Base-by-base conservation (phyloP, 176 grass and related monocot genomes). In the Phoenix roebelenii region DNA sequence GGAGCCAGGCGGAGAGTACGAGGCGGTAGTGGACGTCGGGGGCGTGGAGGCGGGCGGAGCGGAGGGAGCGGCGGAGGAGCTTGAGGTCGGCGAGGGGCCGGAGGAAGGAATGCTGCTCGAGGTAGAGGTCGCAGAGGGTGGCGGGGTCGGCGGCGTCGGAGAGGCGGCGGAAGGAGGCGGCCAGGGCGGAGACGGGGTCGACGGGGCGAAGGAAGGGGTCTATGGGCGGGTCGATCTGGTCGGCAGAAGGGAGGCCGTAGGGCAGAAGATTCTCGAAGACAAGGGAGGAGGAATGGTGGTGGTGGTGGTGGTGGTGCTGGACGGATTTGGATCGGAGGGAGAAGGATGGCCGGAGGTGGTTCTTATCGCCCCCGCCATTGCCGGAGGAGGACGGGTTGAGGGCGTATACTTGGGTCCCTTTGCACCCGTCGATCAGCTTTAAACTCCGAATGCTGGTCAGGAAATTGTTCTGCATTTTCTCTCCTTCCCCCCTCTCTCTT, bases 371-470 rank as follows among this genome's bases (percentile, higher is more conserved):
- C 50, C 16, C 68, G 16, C 60, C 73, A 24, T 60, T 69, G 1
- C 63, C 73, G 2, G 72, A 65, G 51, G 69, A 68, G 0, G 83
- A 83, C 3, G 73, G 56, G 61, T 71, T 72, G 54, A 82, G 71
- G 1, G 87, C 84, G 65, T 87, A 90, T 35, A 85, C 77, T 77
- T 85, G 92, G 15, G 61, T 74, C 18, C 80, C 77, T 50, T 90
- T 88, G 77, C 87, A 97, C 16, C 87, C 92, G 44, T 97, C 87
- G 54, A 97, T 85, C 59, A 97, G 71, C 75, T 97, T 97, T 20
- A 97, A 52, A 73, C 92, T 97, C 48, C 81, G 82, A 59, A 97
- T 90, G 22, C 83, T 88, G 18, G 93, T 98, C 63, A 98, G 53
- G 66, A 98, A 92, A 76, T 97, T 87, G 58, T 98, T 98, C 73